Evolutionary conservation across 2,329 filamentous ascomycete species (phyloP), one percentile per base, ranked within the genome.

Genomic region (Neodidymelliopsis sp.): DNA sequence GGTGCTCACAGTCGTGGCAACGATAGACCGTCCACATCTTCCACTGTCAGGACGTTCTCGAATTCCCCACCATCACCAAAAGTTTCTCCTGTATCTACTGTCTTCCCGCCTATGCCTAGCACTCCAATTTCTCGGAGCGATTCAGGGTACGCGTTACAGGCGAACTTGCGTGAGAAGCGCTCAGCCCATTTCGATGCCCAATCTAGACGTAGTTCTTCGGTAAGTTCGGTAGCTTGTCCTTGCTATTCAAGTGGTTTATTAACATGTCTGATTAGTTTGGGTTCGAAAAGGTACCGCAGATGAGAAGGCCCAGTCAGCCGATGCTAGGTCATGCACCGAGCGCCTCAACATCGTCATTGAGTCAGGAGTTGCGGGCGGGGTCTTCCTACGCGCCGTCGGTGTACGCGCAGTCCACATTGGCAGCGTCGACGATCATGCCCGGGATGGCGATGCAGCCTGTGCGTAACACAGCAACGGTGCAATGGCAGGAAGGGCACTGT

Each of bases 101-200:
- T 84, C 60, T 96, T 96, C 68, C 88, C 90, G 7, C 83, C 86
- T 0, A 78, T 90, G 73, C 88, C 89, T 3, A 82, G 83, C 3
- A 93, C 90, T 3, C 88, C 90, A 0, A 84, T 89, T n/a, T 96
- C 91, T 5, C 84, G 91, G 12, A 95, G 88, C 65, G 94, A 99
- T 68, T 97, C 93, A 4, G 93, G 91, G 2, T 95, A 94, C 72
- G 89, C 90, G 25, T 78, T 96, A 46, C 87, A 92, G 55, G 85
- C 89, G 13, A 96, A 90, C 4, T 78, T 99, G 48, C 86, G 91
- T 23, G 94, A 97, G 75, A 99, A 97, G 77, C 85, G 93, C 40
- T 97, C 94, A 3, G 92, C 90, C 1, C 91, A 97, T 70, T 96
- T 97, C 60, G 39, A 49, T 36, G 16, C 38, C 34, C 33, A 46